Conservation (phyloP, 139 green algal genomes). For the Chlorella sp. region DNA sequence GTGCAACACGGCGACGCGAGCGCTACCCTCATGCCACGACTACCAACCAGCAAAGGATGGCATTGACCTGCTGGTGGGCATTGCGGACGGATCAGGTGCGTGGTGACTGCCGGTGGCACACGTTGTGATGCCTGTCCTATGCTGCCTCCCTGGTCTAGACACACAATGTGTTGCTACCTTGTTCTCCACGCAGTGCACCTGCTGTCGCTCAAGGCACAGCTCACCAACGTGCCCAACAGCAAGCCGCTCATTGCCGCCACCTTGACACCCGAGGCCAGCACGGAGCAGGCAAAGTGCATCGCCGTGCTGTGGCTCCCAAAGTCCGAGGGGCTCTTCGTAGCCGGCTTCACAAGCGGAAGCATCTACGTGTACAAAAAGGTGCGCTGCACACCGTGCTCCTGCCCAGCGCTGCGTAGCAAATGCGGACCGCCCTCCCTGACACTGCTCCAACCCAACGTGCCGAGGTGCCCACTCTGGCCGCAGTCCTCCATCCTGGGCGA, state of each 20-base stretch:
- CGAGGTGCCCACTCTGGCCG: too few species aligned
- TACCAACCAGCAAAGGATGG: slow-evolving; percentile 41
- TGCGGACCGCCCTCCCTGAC: too few species aligned
- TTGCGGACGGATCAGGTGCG: slow-evolving; percentile 59
- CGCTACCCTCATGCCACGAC: slow-evolving; percentile 49
- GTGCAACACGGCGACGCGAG: slow-evolving; percentile 1
- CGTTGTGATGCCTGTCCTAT: neutral
- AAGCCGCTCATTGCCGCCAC: slow-evolving; percentile 28
- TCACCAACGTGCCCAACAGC: slow-evolving; percentile 21
- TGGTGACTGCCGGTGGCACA: neutral
- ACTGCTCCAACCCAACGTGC: too few species aligned
- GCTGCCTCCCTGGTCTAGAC: too few species aligned
- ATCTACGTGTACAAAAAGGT: slow-evolving; percentile 71
- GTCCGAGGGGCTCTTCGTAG: slow-evolving; percentile 41
- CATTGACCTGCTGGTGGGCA: slow-evolving; percentile 58
- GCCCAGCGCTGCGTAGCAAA: too few species aligned
- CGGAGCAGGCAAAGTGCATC: slow-evolving; percentile 20
- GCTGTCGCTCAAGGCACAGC: slow-evolving; percentile 50
- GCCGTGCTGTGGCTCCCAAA: slow-evolving; percentile 54
- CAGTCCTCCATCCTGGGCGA: slow-evolving; percentile 16
- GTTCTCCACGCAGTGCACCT: slow-evolving; percentile 47
- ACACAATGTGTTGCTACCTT: too few species aligned
- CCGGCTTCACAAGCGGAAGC: slow-evolving; percentile 44
- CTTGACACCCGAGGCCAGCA: slow-evolving; percentile 38
- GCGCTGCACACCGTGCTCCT: too few species aligned